phyloP scores from a whole-genome alignment of 2,329 filamentous ascomycete genomes.

The Sporothrix globosa region DNA sequence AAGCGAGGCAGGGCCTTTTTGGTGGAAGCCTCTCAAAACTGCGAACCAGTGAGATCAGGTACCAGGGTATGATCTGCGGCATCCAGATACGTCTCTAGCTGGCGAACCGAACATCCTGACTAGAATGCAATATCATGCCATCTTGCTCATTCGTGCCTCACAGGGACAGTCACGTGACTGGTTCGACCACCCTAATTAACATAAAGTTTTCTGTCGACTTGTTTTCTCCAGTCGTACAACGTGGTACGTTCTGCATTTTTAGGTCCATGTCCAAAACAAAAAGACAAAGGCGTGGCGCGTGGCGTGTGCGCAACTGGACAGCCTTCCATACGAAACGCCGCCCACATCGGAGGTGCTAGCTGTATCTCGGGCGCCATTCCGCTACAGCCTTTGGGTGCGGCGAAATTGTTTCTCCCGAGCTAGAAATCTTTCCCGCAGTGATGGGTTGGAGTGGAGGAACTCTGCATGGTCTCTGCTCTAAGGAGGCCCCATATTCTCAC shows the following conservation, averaged over 20 bases:
- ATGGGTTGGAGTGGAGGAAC: background rate
- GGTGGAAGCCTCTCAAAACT: background rate
- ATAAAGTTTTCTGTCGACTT: too few relatives aligned
- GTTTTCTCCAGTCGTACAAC: too few relatives aligned
- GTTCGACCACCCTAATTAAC: too few relatives aligned
- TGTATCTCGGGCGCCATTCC: background rate
- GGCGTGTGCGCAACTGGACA: background rate
- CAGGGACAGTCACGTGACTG: too few relatives aligned
- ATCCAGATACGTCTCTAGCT: background rate
- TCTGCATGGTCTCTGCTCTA: background rate
- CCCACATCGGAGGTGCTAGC: background rate
- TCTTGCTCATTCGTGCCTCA: too few relatives aligned
- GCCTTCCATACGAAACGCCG: background rate
- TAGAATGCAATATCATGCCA: background rate
- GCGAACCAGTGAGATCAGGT: background rate
- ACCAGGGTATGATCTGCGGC: background rate
- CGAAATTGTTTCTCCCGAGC: slow-evolving; percentile 23
- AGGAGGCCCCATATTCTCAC: background rate
- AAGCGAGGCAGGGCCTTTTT: background rate
- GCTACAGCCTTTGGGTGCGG: background rate
- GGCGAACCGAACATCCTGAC: background rate
- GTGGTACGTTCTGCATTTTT: too few relatives aligned
- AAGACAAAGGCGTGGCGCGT: background rate
- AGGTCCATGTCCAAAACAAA: background rate
- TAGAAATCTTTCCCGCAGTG: background rate